Percentiles rank a stretch among this genome's conserved stretches.
These are phyloP conservation scores for Meripilus lineatus DNA, from an alignment of 1,284 basidiomycete genomes.

Conservation along the genomic window DNA sequence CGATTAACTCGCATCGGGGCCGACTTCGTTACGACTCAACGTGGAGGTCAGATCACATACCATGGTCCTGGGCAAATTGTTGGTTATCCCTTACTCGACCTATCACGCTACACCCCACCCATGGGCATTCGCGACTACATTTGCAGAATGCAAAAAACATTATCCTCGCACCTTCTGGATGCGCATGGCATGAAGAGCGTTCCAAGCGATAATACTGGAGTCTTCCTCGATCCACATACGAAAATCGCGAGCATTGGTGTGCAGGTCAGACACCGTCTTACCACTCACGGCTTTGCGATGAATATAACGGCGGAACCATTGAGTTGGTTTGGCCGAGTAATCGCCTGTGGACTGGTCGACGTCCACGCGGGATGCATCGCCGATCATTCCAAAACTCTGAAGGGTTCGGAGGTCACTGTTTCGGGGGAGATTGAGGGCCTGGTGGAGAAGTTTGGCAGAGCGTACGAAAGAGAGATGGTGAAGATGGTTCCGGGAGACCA, in stretches of 20 bases:
- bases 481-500: slow-evolving; percentile 40
- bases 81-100: slow-evolving; percentile 91
- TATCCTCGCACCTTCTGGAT: slow-evolving; percentile 54
- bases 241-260: slow-evolving; percentile 96
- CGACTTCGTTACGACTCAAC: slow-evolving; percentile 78
- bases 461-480: slow-evolving; percentile 53
- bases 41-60: slow-evolving; percentile 94
- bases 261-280: slow-evolving; percentile 91
- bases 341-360: slow-evolving; percentile 91
- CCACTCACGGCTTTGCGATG: slow-evolving; percentile 92
- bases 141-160: slow-evolving; percentile 59
- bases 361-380: slow-evolving; percentile 73
- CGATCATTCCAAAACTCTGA: slow-evolving; percentile 30
- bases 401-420: slow-evolving; percentile 30
- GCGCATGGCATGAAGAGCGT: slow-evolving; percentile 49
- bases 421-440: slow-evolving; percentile 49
- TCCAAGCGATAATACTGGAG: slow-evolving; percentile 70
- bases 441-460: slow-evolving; percentile 45
- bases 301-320: slow-evolving; percentile 83
- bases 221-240: slow-evolving; percentile 61
- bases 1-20: slow-evolving; percentile 77
- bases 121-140: slow-evolving; percentile 69
- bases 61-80: slow-evolving; percentile 98
- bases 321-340: slow-evolving; percentile 82
- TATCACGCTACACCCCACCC: slow-evolving; percentile 43